Percentiles rank a stretch among this genome's conserved stretches.
Evolutionary conservation across 371 early-diverging fungal species (phyloP).

Genomic region (Mortierella sp.): DNA sequence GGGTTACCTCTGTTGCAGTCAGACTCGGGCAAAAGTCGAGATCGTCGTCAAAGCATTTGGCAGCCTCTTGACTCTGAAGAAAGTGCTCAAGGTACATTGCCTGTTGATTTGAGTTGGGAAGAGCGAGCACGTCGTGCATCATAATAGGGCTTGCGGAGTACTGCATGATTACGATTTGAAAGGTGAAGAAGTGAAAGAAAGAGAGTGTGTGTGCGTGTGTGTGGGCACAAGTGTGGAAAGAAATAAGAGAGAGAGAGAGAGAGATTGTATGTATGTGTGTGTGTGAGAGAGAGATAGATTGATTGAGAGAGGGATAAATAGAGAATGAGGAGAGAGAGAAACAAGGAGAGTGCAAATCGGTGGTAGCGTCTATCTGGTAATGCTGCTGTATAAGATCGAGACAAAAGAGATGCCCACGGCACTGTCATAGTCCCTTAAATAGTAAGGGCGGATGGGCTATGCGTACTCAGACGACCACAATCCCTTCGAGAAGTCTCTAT

Average conservation of each 20-base stretch:
- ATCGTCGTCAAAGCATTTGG: conserved; percentile 45
- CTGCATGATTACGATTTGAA: neutral
- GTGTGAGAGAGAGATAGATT: neutral
- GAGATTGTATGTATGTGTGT: neutral
- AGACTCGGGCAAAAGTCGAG: conserved; percentile 48
- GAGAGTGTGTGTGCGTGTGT: neutral
- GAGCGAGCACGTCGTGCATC: neutral
- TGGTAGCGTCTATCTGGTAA: neutral
- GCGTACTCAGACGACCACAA: neutral
- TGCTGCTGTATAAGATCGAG: neutral
- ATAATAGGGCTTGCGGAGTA: neutral
- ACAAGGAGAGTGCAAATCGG: neutral
- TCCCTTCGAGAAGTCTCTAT: neutral
- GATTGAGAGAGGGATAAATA: neutral
- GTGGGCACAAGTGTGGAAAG: neutral
- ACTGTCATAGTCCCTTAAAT: neutral
- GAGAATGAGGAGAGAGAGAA: neutral
- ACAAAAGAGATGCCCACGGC: neutral
- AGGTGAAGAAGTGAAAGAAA: neutral
- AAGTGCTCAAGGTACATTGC: conserved; percentile 22
- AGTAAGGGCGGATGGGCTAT: neutral
- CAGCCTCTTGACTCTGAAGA: conserved; percentile 28
- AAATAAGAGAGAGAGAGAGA: neutral
- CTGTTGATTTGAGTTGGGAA: neutral
- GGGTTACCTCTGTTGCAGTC: conserved; percentile 27